Evolutionary conservation across 805 yeast species (phyloP), one percentile per base, ranked within the genome.

Genomic region (Yarrowia alimentaria): DNA sequence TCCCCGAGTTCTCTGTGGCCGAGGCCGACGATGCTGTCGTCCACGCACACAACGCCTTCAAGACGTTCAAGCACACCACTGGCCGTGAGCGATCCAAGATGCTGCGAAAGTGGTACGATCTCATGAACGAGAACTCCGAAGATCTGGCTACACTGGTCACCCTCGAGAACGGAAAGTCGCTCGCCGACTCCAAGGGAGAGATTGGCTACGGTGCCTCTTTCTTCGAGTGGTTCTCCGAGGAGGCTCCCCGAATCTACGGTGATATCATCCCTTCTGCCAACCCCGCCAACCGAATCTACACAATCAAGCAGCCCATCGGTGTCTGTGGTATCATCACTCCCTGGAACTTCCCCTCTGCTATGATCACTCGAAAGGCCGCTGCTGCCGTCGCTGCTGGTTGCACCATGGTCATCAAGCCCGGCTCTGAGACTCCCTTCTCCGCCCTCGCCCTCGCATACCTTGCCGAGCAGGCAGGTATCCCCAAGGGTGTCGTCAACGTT

Each of bases 201-300:
- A 73, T 84, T 21, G 53, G 58, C 43, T 80, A 81, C 58, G 81
- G 84, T 8, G 83, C 87, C 1, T 77, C 85, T 6, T 89, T 84
- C 66, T 84, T 86, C 64, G 89, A 87, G 62, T 90, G 97, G 96
- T 90, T 80, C 62, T 74, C 94, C 24, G 93, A 84, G 64, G 61
- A 61, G 43, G 91, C 91, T 6, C 85, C 88, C 30, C 74, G 88
- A 58, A 65, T 77, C 20, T 69, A 78, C 50, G 93, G 91, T n/a
- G 82, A 80, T 56, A 68, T 74, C 13, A 78, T 84, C 51, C 75
- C 76, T n/a, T 76, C 87, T 2, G 69, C 75, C 47, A 70, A 68
- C 54, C 63, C 75, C 1, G 57, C 68, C 19, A 60, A 64, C 38
- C 72, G 81, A 54, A 79, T 84, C 54, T 58, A 81, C 51, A 71